A percentile compares a stretch with the other conserved stretches of the same genome.
Conservation (phyloP, 345 rosid genomes). For the Mallotus nudiflorus region DNA sequence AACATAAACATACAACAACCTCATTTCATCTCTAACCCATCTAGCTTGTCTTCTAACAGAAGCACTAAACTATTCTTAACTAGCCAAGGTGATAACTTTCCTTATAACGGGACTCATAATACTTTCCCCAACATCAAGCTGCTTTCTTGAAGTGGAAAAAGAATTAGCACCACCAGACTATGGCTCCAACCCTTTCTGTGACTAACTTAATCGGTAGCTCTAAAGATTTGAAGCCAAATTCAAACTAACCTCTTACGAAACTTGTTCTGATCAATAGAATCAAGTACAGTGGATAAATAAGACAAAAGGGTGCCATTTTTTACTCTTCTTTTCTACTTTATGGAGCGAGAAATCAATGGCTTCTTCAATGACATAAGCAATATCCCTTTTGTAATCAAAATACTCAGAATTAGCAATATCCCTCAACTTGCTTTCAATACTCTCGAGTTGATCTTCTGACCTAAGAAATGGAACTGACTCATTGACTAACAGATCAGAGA, state of each 20-base stretch:
- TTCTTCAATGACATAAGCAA: constrained; percentile 19
- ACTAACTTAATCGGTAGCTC: constrained; percentile 16
- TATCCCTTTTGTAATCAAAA: constrained; percentile 12
- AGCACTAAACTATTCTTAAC: not conserved
- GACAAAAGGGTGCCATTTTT: not conserved
- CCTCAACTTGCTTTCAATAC: constrained; percentile 12
- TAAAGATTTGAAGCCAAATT: constrained; percentile 3
- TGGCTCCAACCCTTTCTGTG: constrained; percentile 9
- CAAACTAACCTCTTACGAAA: constrained; percentile 13
- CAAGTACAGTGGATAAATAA: not conserved
- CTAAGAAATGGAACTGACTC: constrained; percentile 11
- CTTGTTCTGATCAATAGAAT: constrained; percentile 9
- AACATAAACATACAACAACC: constrained; percentile 11
- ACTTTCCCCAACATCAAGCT: constrained; percentile 13
- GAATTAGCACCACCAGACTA: not conserved
- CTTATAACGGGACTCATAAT: constrained; percentile 14
- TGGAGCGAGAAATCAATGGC: constrained; percentile 10
- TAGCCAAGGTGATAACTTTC: constrained; percentile 5
- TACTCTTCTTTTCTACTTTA: constrained; percentile 1
- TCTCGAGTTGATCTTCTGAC: constrained; percentile 10
- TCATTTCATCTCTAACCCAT: constrained; percentile 18
- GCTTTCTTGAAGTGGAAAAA: not conserved
- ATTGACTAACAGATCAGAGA: constrained; percentile 16
- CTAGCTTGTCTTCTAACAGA: constrained; percentile 1
- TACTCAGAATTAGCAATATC: constrained; percentile 12